Evolutionary conservation across 306 rosid genomes (phyloP).

Genomic region (Rubus idaeus): DNA sequence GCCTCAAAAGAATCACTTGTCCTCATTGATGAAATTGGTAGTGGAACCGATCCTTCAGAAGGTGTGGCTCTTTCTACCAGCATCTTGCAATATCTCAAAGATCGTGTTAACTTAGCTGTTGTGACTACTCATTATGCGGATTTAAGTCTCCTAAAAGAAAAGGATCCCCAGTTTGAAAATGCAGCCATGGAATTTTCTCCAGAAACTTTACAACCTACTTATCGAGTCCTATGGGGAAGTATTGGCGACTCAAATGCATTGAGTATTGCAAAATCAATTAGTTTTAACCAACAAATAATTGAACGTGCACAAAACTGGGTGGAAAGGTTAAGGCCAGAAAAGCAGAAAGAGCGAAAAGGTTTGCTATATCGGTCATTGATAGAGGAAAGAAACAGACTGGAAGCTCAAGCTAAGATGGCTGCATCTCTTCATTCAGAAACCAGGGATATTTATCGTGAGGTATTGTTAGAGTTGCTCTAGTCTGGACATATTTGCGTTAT

Average conservation of each 20-base stretch:
- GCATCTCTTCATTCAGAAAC: slow-evolving; percentile 62
- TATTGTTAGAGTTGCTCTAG: slow-evolving; percentile 28
- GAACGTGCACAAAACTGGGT: slow-evolving; percentile 66
- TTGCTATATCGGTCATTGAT: slow-evolving; percentile 61
- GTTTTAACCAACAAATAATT: slow-evolving; percentile 69
- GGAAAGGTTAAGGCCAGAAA: slow-evolving; percentile 73
- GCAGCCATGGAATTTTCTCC: slow-evolving; percentile 92
- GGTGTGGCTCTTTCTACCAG: slow-evolving; percentile 96
- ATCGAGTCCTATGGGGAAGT: slow-evolving; percentile 84
- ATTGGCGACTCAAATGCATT: slow-evolving; percentile 90
- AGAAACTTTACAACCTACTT: slow-evolving; percentile 78
- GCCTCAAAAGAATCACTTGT: slow-evolving; percentile 75
- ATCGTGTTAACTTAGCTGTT: slow-evolving; percentile 66
- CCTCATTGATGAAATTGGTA: slow-evolving; percentile 91
- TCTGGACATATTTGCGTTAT: background rate
- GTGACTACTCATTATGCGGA: slow-evolving; percentile 95
- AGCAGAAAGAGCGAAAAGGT: slow-evolving; percentile 81
- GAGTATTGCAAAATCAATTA: slow-evolving; percentile 73
- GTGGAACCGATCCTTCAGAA: slow-evolving; percentile 99
- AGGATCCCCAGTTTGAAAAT: slow-evolving; percentile 66
- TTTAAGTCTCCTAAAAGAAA: slow-evolving; percentile 75
- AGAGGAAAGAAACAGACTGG: slow-evolving; percentile 71
- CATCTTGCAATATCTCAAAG: slow-evolving; percentile 80
- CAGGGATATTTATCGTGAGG: slow-evolving; percentile 67
- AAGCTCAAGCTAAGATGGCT: slow-evolving; percentile 66